These are phyloP conservation scores for Penicillium sp. DNA, from an alignment of 2,329 filamentous ascomycete genomes.

Conservation along the genomic window DNA sequence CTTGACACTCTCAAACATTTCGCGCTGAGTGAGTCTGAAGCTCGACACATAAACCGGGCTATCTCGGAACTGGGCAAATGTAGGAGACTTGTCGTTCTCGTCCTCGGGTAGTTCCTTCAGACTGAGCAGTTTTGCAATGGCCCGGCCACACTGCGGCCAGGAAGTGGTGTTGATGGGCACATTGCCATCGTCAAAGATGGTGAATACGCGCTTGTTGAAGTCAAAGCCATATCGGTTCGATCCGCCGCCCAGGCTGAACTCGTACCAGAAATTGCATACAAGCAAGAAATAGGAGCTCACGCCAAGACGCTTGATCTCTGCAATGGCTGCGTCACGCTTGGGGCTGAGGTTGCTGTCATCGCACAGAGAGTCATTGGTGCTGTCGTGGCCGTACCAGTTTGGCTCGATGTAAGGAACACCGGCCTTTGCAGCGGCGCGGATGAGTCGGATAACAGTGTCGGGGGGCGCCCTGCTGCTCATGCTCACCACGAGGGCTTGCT, in stretches of 20 bases:
- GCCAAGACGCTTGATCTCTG: conserved; percentile 36
- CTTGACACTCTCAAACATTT: conserved; percentile 62
- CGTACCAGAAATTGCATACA: conserved; percentile 52
- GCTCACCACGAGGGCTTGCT: conserved; percentile 58
- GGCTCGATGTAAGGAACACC: conserved; percentile 55
- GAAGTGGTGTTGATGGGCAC: conserved; percentile 57
- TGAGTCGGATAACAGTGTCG: conserved; percentile 44
- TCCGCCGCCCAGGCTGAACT: conserved; percentile 44
- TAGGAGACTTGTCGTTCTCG: conserved; percentile 31
- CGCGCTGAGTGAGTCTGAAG: conserved; percentile 58
- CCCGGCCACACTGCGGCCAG: conserved; percentile 53
- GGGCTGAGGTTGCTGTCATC: conserved; percentile 34
- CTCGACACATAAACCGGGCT: conserved; percentile 51
- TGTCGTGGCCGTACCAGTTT: conserved; percentile 41
- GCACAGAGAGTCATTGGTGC: conserved; percentile 25
- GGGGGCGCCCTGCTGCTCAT: conserved; percentile 26
- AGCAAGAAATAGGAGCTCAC: conserved; percentile 44
- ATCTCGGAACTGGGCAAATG: conserved; percentile 47
- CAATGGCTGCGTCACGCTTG: conserved; percentile 14
- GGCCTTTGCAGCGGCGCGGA: conserved; percentile 54
- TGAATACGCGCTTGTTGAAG: conserved; percentile 39
- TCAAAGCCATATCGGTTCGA: conserved; percentile 48
- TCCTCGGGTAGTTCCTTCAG: conserved; percentile 42
- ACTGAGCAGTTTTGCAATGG: conserved; percentile 50
- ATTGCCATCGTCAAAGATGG: conserved; percentile 56